Percentiles rank a stretch among this genome's conserved stretches.
Conservation (phyloP, 129 eudicot species). For the Artemisia argyi region DNA sequence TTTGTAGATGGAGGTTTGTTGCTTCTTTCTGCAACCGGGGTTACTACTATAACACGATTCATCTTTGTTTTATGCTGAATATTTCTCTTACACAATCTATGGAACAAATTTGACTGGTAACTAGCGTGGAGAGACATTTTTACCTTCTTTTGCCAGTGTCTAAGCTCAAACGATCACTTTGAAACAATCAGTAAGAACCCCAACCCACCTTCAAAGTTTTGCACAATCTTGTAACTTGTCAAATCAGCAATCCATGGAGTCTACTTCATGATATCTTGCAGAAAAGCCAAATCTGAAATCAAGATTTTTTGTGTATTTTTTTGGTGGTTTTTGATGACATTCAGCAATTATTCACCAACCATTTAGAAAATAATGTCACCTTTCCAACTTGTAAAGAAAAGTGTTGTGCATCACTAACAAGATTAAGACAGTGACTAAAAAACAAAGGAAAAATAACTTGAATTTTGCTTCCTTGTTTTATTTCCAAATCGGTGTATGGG, state of each 20-base stretch:
- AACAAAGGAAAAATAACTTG: slow-evolving; percentile 33
- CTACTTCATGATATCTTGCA: not conserved
- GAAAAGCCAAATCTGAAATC: slow-evolving; percentile 6
- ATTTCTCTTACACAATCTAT: slow-evolving; percentile 35
- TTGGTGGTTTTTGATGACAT: slow-evolving; percentile 18
- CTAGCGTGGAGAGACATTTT: slow-evolving; percentile 49
- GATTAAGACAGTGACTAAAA: slow-evolving; percentile 24
- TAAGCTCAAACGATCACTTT: not conserved
- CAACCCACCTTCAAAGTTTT: slow-evolving; percentile 24
- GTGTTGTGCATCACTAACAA: slow-evolving; percentile 26
- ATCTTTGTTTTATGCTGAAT: slow-evolving; percentile 20
- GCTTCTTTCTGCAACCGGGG: slow-evolving; percentile 37
- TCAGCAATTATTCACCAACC: slow-evolving; percentile 28
- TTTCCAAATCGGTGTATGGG: slow-evolving; percentile 33
- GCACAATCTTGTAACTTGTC: slow-evolving; percentile 17
- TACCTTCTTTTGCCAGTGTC: slow-evolving; percentile 8
- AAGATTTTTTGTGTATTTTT: slow-evolving; percentile 7
- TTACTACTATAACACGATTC: slow-evolving; percentile 9
- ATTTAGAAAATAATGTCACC: slow-evolving; percentile 8
- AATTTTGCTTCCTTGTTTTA: slow-evolving; percentile 29
- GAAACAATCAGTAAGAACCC: not conserved
- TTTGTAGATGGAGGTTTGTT: slow-evolving; percentile 14
- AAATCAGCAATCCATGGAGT: not conserved
- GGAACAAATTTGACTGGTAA: slow-evolving; percentile 33
- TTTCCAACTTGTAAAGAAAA: slow-evolving; percentile 31